Conservation (phyloP, 2,329 filamentous ascomycete species). For the Pestalotiopsis sp. region DNA sequence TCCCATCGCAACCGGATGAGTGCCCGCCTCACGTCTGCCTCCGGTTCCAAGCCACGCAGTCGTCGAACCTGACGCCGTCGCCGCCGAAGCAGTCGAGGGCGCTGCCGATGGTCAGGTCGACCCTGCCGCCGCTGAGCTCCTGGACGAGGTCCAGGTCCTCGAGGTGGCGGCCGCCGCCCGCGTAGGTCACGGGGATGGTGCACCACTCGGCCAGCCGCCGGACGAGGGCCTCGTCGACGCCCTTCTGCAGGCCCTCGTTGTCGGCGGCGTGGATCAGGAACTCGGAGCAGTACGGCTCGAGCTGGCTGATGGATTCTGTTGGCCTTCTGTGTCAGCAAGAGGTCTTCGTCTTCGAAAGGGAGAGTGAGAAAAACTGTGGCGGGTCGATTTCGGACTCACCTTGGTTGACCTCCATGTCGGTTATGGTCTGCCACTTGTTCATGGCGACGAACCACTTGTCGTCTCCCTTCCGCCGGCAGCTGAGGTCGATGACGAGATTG, state of each 20-base stretch:
- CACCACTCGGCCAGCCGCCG: conserved; percentile 79
- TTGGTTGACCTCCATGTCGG: conserved; percentile 89
- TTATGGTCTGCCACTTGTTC: conserved; percentile 98
- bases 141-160: conserved; percentile 83
- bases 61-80: conserved; percentile 78
- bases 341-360: neutral
- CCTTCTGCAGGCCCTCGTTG: conserved; percentile 89
- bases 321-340: neutral
- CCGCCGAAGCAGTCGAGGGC: conserved; percentile 96
- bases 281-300: conserved; percentile 93
- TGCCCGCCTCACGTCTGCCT: conserved; percentile 30
- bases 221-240: conserved; percentile 86
- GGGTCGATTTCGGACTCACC: conserved; percentile 48
- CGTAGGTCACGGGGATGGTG: conserved; percentile 91
- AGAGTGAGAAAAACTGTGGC: no score
- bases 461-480: conserved; percentile 73
- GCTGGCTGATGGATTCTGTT: conserved; percentile 72
- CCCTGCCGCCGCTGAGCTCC: conserved; percentile 72
- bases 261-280: conserved; percentile 97
- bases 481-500: conserved; percentile 92
- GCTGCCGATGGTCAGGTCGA: conserved; percentile 95
- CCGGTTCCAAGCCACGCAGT: conserved; percentile 86
- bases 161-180: conserved; percentile 83
- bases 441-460: conserved; percentile 94
- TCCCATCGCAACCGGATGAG: neutral